phyloP scores from a whole-genome alignment of 2,329 filamentous ascomycete species.

The Hypoxylon sp. region DNA sequence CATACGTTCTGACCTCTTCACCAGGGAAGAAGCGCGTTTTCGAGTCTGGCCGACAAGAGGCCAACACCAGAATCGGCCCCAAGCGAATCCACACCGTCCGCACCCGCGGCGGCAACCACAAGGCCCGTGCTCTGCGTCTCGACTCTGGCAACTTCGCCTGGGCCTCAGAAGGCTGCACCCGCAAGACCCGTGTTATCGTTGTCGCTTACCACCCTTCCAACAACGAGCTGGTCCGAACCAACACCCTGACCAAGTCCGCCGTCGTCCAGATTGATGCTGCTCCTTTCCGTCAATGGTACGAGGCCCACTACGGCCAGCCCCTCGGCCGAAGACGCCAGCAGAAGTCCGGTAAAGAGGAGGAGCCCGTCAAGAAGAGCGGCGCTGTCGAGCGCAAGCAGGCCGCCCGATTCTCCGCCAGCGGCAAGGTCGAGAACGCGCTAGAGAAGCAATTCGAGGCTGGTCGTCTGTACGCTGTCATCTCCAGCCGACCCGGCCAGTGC shows the following conservation, averaged over 20 bases:
- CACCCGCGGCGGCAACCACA: conserved; percentile 98
- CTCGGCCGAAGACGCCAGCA: conserved; percentile 92
- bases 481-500: conserved; percentile 95
- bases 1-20: conserved; percentile 82
- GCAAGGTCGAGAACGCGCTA: conserved; percentile 92
- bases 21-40: conserved; percentile 96
- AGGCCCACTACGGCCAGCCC: conserved; percentile 96
- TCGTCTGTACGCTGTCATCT: conserved; percentile 93
- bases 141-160: conserved; percentile 99
- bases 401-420: conserved; percentile 80
- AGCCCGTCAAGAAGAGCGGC: conserved; percentile 93
- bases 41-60: conserved; percentile 99
- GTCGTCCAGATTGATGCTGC: conserved; percentile 99
- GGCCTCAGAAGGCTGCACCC: conserved; percentile 96
- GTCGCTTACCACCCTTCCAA: conserved; percentile 99
- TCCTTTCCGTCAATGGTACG: conserved; percentile 99
- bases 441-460: conserved; percentile 99
- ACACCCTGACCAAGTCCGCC: conserved; percentile 99
- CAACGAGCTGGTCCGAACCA: conserved; percentile 99
- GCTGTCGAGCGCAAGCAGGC: conserved; percentile 96
- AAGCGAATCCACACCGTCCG: conserved; percentile 98
- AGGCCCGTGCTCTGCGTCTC: conserved; percentile 99
- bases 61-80: conserved; percentile 98
- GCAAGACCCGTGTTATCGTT: conserved; percentile 99
- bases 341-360: conserved; percentile 75